Base-by-base conservation (phyloP, 23 red algal genomes). In the Chondrus crispus region DNA sequence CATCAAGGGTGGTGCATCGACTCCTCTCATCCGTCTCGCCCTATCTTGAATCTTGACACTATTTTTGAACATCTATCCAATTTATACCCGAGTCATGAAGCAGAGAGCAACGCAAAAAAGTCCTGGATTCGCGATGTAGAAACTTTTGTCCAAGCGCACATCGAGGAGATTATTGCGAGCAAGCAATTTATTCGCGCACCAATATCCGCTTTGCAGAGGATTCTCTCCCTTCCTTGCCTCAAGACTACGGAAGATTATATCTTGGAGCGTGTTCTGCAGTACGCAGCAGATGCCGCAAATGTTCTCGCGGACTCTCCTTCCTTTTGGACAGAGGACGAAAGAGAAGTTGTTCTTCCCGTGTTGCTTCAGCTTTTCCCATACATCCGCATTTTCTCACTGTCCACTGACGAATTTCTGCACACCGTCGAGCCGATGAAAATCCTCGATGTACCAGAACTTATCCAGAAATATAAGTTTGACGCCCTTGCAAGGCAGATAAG, bases 1-100 rank as follows among this genome's bases (percentile, higher is more conserved):
- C 81, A 26, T 16, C 85, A 77, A 78, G 85, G 85, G 33, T 89
- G 85, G 85, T 38, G 68, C 24, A 89, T 89, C 70, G 85, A 89
- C 30, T 44, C 68, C 35, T 76, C 68, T 46, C 85, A 89, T 47
- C 69, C 69, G 14, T 39, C 85, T n/a, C 72, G 62, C 9, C 28
- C 69, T 19, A 40, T 79, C 68, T 39, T 89, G 32, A 77, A 89
- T 39, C 9, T 53, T 10, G 71, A 89, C 37, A 79, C 43, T 33
- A 64, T 80, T 47, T 57, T 76, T 13, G 49, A 77, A 36, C 72
- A 89, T 68, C 64, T 89, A n/a, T 18, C 48, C 37, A 50, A 68
- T 46, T 70, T 79, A 9, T 70, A 50, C 13, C 32, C 68, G 12
- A 60, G 45, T 20, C 70, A 68, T 12, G 50, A 44, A 28, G 20